A percentile compares a stretch with the other conserved stretches of the same genome.
Evolutionary conservation across 2,329 filamentous ascomycete species (phyloP).

Genomic region (Fusarium brevicatenulatum): DNA sequence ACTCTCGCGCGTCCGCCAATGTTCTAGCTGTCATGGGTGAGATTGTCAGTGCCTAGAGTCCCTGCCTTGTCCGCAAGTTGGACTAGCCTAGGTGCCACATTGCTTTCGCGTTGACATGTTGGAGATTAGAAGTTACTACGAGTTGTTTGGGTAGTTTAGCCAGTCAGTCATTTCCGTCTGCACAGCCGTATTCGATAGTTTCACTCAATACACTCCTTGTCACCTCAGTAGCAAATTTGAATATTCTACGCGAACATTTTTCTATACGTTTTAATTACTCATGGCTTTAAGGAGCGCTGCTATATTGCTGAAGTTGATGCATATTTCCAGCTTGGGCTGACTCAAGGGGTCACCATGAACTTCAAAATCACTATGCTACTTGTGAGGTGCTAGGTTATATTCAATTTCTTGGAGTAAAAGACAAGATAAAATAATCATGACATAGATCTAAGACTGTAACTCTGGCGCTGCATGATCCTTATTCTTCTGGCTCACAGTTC

Average conservation of each 20-base stretch:
- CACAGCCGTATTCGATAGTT: background rate
- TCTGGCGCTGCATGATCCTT: background rate
- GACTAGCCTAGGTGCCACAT: rapidly evolving
- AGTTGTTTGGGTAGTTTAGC: background rate
- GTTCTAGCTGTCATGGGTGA: background rate
- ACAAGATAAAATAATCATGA: rapidly evolving
- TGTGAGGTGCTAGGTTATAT: rapidly evolving
- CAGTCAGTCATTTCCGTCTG: background rate
- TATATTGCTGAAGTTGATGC: too few species aligned
- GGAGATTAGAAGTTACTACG: background rate
- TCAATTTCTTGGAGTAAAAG: background rate
- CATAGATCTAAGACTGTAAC: background rate
- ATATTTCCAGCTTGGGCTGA: background rate
- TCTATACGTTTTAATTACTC: rapidly evolving
- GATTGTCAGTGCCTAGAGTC: background rate
- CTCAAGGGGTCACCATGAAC: rapidly evolving
- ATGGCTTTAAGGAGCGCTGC: rapidly evolving
- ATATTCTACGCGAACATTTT: rapidly evolving
- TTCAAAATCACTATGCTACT: background rate
- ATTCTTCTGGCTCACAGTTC: rapidly evolving
- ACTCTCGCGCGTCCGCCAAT: background rate
- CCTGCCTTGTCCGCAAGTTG: rapidly evolving
- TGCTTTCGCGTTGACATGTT: rapidly evolving
- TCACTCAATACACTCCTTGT: background rate
- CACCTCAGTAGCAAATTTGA: rapidly evolving